Evolutionary conservation across 169 alveolate genomes (phyloP), one percentile per base, ranked within the genome.

Genomic region (Cryptosporidium meleagridis): DNA sequence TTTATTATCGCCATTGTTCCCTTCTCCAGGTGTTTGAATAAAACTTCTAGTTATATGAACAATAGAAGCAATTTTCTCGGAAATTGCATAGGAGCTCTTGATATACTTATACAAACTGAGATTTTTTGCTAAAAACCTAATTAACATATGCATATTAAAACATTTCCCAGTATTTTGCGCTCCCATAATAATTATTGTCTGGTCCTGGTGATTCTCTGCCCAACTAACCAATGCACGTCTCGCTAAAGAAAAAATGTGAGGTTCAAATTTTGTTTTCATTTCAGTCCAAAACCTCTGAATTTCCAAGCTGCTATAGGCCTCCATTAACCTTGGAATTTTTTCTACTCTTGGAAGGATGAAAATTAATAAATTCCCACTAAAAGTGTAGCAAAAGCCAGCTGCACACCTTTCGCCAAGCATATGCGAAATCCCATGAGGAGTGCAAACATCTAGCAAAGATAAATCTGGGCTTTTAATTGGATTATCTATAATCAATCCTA

Each of bases 351-450:
- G 89, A 2, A 80, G 75, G 9, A 80, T 21, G 39, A 80, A 80
- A 18, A 80, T 10, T 37, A 80, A 67, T 29, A 80, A 33, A 62
- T 80, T 80, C 8, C 89, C 89, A 80, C 89, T 80, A n/a, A 80
- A 80, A 21, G 89, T 80, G 67, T 80, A 80, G 51, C 68, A 80
- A 65, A 21, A 39, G 8, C 89, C 89, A 18, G 51, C 39, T 9
- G 89, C 41, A 37, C 89, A 80, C n/a, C 89, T 80, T 44, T 80
- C 89, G 10, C 80, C 89, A 18, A 80, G 75, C 41, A 80, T 62
- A 65, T 80, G 89, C 3, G 89, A 59, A 35, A 80, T 80, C 14
- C 89, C 89, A 31, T 80, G 89, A 44, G 89, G 75, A 45, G 89
- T 80, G 0, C 80, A 62, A 35, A 59, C 68, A 62, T 80, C 89